Percentiles rank a stretch among this genome's conserved stretches.
Evolutionary conservation across 495 filamentous ascomycete genomes (phyloP).

Genomic region (Aspergillus conjunctus): DNA sequence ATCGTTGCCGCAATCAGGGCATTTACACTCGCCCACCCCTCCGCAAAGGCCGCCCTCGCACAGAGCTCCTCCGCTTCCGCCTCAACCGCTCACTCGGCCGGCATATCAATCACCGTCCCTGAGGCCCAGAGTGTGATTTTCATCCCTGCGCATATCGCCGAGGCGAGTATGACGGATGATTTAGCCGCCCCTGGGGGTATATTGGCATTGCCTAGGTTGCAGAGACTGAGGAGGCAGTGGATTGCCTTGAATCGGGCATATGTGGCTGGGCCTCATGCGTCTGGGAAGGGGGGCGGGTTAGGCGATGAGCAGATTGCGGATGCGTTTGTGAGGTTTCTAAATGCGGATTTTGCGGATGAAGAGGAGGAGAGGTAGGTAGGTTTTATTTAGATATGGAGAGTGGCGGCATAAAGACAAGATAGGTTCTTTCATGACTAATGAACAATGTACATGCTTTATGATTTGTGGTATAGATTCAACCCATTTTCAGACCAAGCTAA

Average conservation of each 20-base stretch:
- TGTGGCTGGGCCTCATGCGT: conserved; percentile 36
- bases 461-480: not conserved
- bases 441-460: not conserved
- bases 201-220: conserved; percentile 73
- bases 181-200: conserved; percentile 51
- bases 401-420: no score
- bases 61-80: conserved; percentile 28
- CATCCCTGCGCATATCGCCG: conserved; percentile 56
- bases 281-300: conserved; percentile 31
- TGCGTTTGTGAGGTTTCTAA: conserved; percentile 53
- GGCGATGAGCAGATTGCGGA: conserved; percentile 40
- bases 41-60: conserved; percentile 52
- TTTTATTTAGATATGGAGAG: not conserved
- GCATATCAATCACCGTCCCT: conserved; percentile 48
- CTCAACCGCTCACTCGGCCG: conserved; percentile 30
- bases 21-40: conserved; percentile 49
- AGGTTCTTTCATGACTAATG: conserved; percentile 12
- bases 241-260: conserved; percentile 70
- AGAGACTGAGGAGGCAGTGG: conserved; percentile 83
- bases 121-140: conserved; percentile 39
- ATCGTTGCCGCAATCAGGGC: conserved; percentile 74
- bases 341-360: conserved; percentile 43
- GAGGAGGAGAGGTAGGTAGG: conserved; percentile 18
- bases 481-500: no score
- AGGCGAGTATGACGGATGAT: conserved; percentile 44